phyloP scores from a whole-genome alignment of 2,329 filamentous ascomycete species.

The Teratosphaeriaceae sp. region DNA sequence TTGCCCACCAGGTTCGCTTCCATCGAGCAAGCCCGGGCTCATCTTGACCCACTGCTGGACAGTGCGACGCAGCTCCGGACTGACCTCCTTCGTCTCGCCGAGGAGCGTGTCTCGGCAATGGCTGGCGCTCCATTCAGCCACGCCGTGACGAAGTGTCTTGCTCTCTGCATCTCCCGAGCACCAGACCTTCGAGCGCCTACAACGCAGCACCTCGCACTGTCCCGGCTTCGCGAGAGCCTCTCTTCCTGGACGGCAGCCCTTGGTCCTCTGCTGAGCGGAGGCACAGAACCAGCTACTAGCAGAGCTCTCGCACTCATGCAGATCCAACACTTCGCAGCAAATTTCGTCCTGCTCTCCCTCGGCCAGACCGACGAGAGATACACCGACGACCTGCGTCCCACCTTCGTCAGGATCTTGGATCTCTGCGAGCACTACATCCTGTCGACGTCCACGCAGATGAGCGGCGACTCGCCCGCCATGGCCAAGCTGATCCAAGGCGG shows the following conservation, averaged over 20 bases:
- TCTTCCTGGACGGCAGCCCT: not conserved
- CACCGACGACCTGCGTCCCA: not conserved
- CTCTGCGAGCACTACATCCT: constrained; percentile 1
- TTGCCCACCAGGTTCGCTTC: not conserved
- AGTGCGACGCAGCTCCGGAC: not conserved
- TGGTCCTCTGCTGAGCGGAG: no score
- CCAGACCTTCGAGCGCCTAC: not conserved
- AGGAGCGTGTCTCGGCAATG: not conserved
- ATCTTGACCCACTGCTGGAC: not conserved
- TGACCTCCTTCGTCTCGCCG: not conserved
- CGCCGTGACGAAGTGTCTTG: not conserved
- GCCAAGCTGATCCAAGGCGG: not conserved
- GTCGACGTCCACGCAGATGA: not conserved
- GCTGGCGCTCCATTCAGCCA: not conserved
- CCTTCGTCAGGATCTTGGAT: not conserved
- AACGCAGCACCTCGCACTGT: not conserved
- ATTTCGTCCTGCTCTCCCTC: not conserved
- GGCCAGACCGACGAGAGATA: not conserved
- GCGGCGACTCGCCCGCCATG: not conserved
- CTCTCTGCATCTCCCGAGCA: not conserved
- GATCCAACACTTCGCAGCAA: constrained; percentile 5
- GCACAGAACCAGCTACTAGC: not conserved
- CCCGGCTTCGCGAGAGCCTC: not conserved
- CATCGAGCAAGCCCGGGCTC: not conserved
- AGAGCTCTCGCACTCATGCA: not conserved